phyloP scores from a whole-genome alignment of 345 rosid genomes.

The Sisymbrium altissimum region DNA sequence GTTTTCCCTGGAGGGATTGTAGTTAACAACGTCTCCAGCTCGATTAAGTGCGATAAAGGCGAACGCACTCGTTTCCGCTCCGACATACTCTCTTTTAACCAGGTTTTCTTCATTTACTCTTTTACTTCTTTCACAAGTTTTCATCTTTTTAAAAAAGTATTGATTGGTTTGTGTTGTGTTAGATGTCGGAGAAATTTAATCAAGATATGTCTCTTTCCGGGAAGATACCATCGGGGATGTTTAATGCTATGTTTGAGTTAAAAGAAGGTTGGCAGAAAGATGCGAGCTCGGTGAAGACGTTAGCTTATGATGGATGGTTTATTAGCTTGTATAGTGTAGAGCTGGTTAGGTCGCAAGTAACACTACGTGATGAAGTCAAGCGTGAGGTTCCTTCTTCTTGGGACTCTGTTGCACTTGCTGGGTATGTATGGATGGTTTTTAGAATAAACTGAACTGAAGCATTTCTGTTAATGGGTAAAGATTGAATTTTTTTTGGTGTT shows the following conservation, averaged over 20 bases:
- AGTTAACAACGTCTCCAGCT: constrained; percentile 54
- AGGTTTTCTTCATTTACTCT: constrained; percentile 37
- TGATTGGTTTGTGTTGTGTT: background rate
- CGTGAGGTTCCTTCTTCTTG: constrained; percentile 81
- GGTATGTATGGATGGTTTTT: constrained; percentile 50
- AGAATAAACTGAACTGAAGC: background rate
- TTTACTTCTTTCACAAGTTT: background rate
- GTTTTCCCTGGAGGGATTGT: constrained; percentile 72
- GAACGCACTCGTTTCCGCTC: constrained; percentile 79
- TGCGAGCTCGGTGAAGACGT: constrained; percentile 52
- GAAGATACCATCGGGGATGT: constrained; percentile 83
- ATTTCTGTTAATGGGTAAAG: background rate
- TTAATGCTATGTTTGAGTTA: constrained; percentile 73
- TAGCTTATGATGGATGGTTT: constrained; percentile 94
- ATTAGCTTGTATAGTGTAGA: constrained; percentile 81
- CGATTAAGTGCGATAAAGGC: constrained; percentile 92
- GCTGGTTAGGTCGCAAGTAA: constrained; percentile 60
- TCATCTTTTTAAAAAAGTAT: background rate
- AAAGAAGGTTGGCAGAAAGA: constrained; percentile 79
- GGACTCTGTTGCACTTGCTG: constrained; percentile 88
- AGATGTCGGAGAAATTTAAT: constrained; percentile 98
- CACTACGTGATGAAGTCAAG: constrained; percentile 62
- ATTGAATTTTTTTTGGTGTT: background rate
- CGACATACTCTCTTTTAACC: constrained; percentile 79
- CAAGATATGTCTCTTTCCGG: constrained; percentile 70